Base-by-base conservation (phyloP, 2,329 filamentous ascomycete genomes). In the Scolecobasidium constrictum region DNA sequence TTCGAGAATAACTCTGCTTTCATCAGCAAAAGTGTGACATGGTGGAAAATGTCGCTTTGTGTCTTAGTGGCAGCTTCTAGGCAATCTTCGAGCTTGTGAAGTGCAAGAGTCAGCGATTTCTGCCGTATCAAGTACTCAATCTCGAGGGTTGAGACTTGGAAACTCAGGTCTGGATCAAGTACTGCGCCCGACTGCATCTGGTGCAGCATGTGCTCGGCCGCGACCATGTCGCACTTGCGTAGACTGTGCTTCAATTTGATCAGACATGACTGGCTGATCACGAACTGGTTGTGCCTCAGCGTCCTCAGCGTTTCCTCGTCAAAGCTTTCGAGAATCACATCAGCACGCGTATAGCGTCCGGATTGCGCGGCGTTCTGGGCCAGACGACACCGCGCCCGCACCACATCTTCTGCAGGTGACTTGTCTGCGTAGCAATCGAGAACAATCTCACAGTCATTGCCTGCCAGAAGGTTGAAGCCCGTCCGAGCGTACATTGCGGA, bases 401-500 rank as follows among this genome's bases (percentile, higher is more conserved):
- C 69, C 39, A 78, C 73, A 51, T 96, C 90, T 48, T 94, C 86
- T 35, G 88, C 75, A 0, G 79, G 72, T 26, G 72, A 71, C 38
- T 67, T 66, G n/a, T 66, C 63, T 3, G 71, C 66, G 54, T 94
- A 82, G 49, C 84, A 87, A 42, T 78, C 72, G 13, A 87, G 68
- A 45, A 94, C 87, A 1, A 86, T 69, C 48, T 93, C 81, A 53
- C 79, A 83, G 17, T 75, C 73, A 42, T 73, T 69, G 15, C 69
- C 61, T 33, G 83, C 72, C 50, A 79, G 61, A 50, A 77, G 69
- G 6, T 65, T 64, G 31, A 75, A 62, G 4, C 77, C 71, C 22
- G 94, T 71, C 28, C 88, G 73, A 40, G 81, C 78, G 72, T 84
- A 94, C 1, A 92, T 59, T 0, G 84, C 73, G 21, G 83, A 79